Evolutionary conservation across 2,329 filamentous ascomycete species (phyloP), one percentile per base, ranked within the genome.

Genomic region (Aspergillus novofumigatus): DNA sequence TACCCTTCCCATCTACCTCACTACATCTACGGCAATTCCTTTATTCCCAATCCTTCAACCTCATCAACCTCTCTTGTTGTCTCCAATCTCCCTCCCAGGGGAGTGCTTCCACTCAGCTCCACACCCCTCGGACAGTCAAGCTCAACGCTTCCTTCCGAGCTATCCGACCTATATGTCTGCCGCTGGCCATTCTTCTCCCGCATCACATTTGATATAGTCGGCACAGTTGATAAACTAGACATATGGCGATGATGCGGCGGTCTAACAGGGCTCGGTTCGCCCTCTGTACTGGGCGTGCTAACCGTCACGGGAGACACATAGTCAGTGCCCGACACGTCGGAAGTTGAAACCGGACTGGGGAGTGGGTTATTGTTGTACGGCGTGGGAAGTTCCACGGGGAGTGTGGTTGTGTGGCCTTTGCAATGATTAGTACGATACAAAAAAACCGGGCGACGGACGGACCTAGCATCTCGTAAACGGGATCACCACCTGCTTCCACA

Each of bases 311-410:
- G 60, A 2, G 60, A 62, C 4, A 29, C 28, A 20, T 52, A 59
- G 1, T 44, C 54, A 2, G 25, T 11, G 8, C 14, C 23, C 51
- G 26, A 35, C 6, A 14, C 32, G 14, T 6, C 45, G 4, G 32
- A 21, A 11, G 41, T 45, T 4, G 52, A 23, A 8, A 29, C 26
- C 8, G 47, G 47, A 5, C 20, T 49, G 7, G 55, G 42, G 2
- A 47, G 20, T 17, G 35, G 25, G 8, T 44, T 42, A 14, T 54
- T 48, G 35, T 62, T 62, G 44, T 47, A 60, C 3, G 56, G 17
- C 1, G 60, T 62, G 3, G 60, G 58, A 8, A 62, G 56, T 14
- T 62, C 60, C 7, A 60, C 52, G 0, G 59, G 56, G 14, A 21
- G 51, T 1, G 11, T 8, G 11, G 38, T 52, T 42, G 44, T 57